Evolutionary conservation across 768 basidiomycete genomes (phyloP), one percentile per base, ranked within the genome.

Genomic region (Porpolomopsis calyptriformis): DNA sequence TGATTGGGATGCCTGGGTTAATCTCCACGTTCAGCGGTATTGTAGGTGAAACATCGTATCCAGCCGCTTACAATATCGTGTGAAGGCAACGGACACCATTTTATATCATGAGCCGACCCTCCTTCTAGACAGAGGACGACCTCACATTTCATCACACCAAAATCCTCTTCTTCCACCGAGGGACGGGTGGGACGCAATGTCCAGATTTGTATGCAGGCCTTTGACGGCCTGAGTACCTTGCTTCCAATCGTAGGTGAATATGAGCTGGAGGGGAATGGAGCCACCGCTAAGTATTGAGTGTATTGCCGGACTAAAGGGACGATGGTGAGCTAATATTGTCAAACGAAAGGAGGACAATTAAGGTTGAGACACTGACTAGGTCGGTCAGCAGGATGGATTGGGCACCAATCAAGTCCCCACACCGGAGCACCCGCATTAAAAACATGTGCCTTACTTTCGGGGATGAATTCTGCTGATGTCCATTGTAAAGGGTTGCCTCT

Each of bases 391-490:
- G 68, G 62, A 49, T 83, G 73, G 19, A 82, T 77, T 2, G 96
- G 94, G 60, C 91, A 92, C 93, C 93, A 98, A 52, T 93, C 90
- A 27, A 94, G 57, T 2, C 80, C 88, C 81, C 85, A 89, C n/a
- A 88, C 84, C 0, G 89, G 85, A 2, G 82, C 85, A 4, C 96
- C 96, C 0, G 86, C 83, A 50, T 83, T 87, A 61, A 97, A 83
- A 1, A 94, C 67, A 49, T 83, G 73, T 0, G 83, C 72, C 23
- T 70, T 67, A 52, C 76, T 80, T 31, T 72, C 73, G 2, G 76
- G 66, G 9, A 81, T 62, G 51, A 73, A 76, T 8, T 77, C 66
- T 31, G 77, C 89, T 92, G 49, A 11, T 46, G 27, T 9, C 10
- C 18, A 9, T 44, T 6, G 8, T 45, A 27, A 51, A 5, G 27